Evolutionary conservation across 306 rosid genomes (phyloP), one percentile per base, ranked within the genome.

Genomic region (Carpinus fangiana): DNA sequence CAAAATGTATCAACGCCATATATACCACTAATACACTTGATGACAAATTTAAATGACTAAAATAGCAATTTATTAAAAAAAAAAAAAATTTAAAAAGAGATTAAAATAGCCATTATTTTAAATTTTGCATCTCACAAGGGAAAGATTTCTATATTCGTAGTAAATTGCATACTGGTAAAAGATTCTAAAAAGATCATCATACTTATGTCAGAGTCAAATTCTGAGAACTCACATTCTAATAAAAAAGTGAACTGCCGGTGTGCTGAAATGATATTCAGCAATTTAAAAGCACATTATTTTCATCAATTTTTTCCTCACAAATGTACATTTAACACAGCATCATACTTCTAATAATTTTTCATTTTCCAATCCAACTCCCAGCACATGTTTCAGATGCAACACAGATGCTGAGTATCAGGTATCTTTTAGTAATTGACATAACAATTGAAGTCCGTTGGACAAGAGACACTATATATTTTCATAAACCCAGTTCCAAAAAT

Each of bases 401-500:
- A 14, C 20, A 53, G 57, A 53, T 53, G 57, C 20, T 14, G 7
- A 62, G 43, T 28, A 61, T 61, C 41, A 61, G 41, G 68, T 12
- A 28, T 61, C 68, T 23, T 61, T 28, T 61, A 12, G 43, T 61
- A 28, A 61, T 28, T 28, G 18, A 31, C 43, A 61, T 23, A 18
- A 61, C 68, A 61, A 28, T 26, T 38, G 34, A n/a, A 34, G 51
- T n/a, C 17, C 34, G 26, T 61, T 13, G 8, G 52, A 34, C 51
- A 54, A 31, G 23, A 77, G 34, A 14, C 28, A 47, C 38, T 0
- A 26, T 20, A 65, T 53, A 59, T 45, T 21, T 11, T 56, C 50
- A 59, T 53, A 26, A 59, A 61, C 20, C 10, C n/a, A 48, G 50
- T 51, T 74, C 61, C 65, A n/a, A 69, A 48, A 46, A 55, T n/a